These are phyloP conservation scores for Aristolochia contorta DNA, from an alignment of 164 flowering plant genomes.

Conservation along the genomic window DNA sequence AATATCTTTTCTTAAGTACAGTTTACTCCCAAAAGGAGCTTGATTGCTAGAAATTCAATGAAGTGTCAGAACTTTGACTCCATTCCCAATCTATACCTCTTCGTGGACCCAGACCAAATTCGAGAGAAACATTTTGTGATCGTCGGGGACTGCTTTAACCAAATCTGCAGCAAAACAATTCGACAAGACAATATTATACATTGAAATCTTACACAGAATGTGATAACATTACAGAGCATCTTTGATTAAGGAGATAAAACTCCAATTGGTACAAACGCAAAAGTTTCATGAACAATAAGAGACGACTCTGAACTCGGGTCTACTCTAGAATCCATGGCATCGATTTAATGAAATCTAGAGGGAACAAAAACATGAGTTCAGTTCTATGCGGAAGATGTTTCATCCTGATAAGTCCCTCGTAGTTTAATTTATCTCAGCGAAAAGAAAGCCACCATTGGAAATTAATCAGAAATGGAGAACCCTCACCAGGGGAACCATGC, in stretches of 20 bases:
- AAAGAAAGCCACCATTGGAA: background rate
- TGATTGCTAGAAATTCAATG: background rate
- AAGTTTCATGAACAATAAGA: too few species aligned
- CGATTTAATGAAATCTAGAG: background rate
- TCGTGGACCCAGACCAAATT: conserved; percentile 91
- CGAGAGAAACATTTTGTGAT: conserved; percentile 79
- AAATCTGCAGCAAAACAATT: conserved; percentile 38
- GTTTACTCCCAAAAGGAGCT: background rate
- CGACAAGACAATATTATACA: background rate
- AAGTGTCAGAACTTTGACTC: background rate
- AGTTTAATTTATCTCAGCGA: too few species aligned
- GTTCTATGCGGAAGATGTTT: too few species aligned
- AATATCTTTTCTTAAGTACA: background rate
- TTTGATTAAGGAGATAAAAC: too few species aligned
- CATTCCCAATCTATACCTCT: conserved; percentile 40
- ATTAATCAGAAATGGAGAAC: background rate
- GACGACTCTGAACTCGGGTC: background rate
- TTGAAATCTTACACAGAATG: too few species aligned
- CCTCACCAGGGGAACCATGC: conserved; percentile 85
- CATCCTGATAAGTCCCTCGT: too few species aligned
- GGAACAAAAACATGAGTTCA: background rate
- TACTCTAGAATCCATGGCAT: background rate
- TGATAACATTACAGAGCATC: too few species aligned
- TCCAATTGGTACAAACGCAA: too few species aligned
- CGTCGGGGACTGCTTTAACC: conserved; percentile 81